These are phyloP conservation scores for Ascochyta lentis DNA, from an alignment of 2,329 filamentous ascomycete genomes.

Conservation along the genomic window DNA sequence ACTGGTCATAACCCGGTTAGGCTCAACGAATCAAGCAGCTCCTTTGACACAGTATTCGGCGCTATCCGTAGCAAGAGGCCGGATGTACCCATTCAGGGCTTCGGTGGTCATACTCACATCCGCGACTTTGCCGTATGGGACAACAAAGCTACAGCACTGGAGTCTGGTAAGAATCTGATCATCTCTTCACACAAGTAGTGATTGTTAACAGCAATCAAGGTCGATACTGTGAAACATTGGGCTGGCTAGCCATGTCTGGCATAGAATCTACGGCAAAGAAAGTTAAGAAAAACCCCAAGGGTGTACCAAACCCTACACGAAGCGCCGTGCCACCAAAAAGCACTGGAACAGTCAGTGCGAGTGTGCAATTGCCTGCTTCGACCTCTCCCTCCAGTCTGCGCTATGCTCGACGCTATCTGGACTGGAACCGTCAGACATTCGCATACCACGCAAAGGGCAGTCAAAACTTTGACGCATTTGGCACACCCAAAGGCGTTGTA, in stretches of 20 bases:
- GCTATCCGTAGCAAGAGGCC: constrained; percentile 65
- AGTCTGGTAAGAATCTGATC: constrained; percentile 54
- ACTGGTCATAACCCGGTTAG: constrained; percentile 69
- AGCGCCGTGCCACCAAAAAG: constrained; percentile 39
- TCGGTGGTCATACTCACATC: constrained; percentile 70
- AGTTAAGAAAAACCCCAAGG: constrained; percentile 47
- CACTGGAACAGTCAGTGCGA: constrained; percentile 35
- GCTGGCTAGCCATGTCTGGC: constrained; percentile 70
- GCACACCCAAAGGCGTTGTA: constrained; percentile 56
- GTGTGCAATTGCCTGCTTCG: constrained; percentile 45
- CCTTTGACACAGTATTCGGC: constrained; percentile 60
- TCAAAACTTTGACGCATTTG: constrained; percentile 54
- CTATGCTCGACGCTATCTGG: constrained; percentile 69
- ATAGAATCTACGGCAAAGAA: constrained; percentile 58
- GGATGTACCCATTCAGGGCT: constrained; percentile 67
- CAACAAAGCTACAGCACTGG: constrained; percentile 65
- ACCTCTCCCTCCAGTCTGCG: constrained; percentile 40
- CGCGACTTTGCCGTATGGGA: constrained; percentile 71
- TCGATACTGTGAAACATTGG: constrained; percentile 72
- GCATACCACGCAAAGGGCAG: constrained; percentile 66
- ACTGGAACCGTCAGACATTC: constrained; percentile 73
- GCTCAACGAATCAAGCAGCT: constrained; percentile 53
- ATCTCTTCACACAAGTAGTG: neutral
- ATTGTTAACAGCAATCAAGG: constrained; percentile 34
- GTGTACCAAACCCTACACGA: constrained; percentile 53